Percentiles rank a stretch among this genome's conserved stretches.
These are phyloP conservation scores for Xylaria arbuscula DNA, from an alignment of 2,329 filamentous ascomycete species.

Conservation along the genomic window DNA sequence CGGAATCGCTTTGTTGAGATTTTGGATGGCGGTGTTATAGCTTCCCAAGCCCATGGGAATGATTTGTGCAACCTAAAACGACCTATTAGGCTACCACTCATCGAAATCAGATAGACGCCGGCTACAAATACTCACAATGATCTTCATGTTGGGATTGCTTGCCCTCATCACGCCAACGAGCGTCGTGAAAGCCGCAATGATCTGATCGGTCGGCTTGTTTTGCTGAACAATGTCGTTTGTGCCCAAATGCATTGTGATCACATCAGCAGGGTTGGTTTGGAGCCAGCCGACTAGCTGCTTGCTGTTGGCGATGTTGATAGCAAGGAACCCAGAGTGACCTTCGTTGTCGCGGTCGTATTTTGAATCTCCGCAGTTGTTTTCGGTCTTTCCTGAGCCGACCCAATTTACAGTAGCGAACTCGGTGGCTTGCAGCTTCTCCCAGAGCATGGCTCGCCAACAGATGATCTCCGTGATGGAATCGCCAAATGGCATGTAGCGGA, in stretches of 20 bases:
- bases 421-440: conserved; percentile 55
- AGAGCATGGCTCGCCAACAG: conserved; percentile 57
- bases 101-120: neutral
- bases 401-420: conserved; percentile 54
- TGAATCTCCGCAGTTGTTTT: conserved; percentile 52
- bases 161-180: conserved; percentile 54
- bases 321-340: conserved; percentile 57
- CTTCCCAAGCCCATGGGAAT: conserved; percentile 51
- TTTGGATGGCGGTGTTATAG: conserved; percentile 53
- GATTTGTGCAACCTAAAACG: conserved; percentile 55
- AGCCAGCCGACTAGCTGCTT: conserved; percentile 58
- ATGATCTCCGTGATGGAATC: conserved; percentile 58
- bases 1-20: conserved; percentile 53
- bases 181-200: conserved; percentile 56
- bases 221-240: conserved; percentile 58
- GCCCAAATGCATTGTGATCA: conserved; percentile 59
- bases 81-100: conserved; percentile 3
- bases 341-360: conserved; percentile 58
- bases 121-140: conserved; percentile 51
- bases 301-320: conserved; percentile 57
- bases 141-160: conserved; percentile 56
- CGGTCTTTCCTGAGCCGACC: conserved; percentile 50
- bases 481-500: conserved; percentile 57
- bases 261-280: conserved; percentile 55
- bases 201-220: conserved; percentile 52